phyloP scores from a whole-genome alignment of 176 grass and related monocot species.

The Hordeum marinum region DNA sequence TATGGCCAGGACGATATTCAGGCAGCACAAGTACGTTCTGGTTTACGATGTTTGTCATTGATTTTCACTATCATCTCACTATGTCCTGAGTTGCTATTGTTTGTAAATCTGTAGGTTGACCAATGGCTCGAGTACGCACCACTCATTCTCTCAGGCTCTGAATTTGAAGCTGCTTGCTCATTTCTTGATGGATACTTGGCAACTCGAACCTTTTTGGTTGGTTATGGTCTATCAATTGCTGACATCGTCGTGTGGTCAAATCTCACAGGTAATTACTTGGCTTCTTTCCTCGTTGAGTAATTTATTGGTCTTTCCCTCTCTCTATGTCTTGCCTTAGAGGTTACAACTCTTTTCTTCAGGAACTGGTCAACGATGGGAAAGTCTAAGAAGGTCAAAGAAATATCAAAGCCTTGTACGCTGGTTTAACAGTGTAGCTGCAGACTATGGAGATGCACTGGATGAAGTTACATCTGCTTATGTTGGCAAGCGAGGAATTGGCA shows the following conservation, averaged over 20 bases:
- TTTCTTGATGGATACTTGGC: too few relatives aligned
- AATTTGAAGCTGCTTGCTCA: too few relatives aligned
- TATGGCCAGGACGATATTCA: constrained; percentile 44
- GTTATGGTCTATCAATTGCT: constrained; percentile 39
- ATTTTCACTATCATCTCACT: too few relatives aligned
- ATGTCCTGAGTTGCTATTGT: too few relatives aligned
- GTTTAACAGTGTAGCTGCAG: constrained; percentile 58
- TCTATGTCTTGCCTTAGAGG: not conserved
- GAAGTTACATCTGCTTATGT: constrained; percentile 57
- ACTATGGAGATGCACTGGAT: constrained; percentile 36
- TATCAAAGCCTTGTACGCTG: constrained; percentile 68
- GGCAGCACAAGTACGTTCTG: constrained; percentile 46
- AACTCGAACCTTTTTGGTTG: too few relatives aligned
- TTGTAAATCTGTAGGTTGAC: too few relatives aligned
- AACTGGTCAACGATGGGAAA: constrained; percentile 80
- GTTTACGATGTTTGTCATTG: too few relatives aligned
- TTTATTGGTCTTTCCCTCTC: not conserved
- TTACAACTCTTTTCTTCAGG: constrained; percentile 16
- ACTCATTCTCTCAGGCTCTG: too few relatives aligned
- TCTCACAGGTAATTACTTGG: constrained; percentile 45
- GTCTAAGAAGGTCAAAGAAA: constrained; percentile 72
- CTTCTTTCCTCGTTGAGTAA: not conserved
- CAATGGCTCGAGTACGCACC: too few relatives aligned
- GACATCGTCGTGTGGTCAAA: constrained; percentile 66
- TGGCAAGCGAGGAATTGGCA: constrained; percentile 72